Evolutionary conservation across 2,329 filamentous ascomycete genomes (phyloP), one percentile per base, ranked within the genome.

Genomic region (Sarocladium kiliense): DNA sequence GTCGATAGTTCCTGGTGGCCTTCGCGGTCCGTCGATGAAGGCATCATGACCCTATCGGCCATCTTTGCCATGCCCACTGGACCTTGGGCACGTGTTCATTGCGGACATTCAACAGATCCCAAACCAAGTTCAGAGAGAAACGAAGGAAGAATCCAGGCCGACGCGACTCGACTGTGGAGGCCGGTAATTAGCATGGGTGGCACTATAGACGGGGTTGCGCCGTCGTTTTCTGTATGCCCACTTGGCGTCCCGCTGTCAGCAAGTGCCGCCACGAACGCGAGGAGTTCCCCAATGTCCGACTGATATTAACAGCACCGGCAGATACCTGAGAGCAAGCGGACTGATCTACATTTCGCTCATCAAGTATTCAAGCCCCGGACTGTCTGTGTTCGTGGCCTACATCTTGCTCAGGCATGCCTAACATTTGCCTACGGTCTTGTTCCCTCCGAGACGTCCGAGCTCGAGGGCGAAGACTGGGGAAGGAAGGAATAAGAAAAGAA

Each of bases 231-330:
- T 30, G 3, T 7, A n/a, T 30, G 26, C 44, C 44, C 44, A 49
- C 44, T 49, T 49, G 44, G 44, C 44, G 44, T 49, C 11, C 44
- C 44, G 44, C 44, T 49, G 44, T 49, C 44, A 49, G 23, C 44
- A 49, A 49, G 44, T 49, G 26, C 44, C 44, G 44, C 26, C 3
- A 18, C 44, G 44, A 49, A 49, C 44, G 44, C 44, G 44, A 49
- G 44, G 44, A 32, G 44, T 12, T 44, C 9, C 41, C 41, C 14
- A 16, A 32, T 39, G 16, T 10, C 9, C n/a, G n/a, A 39, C 5
- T 39, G 16, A 39, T 14, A 39, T 39, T n/a, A 39, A 39, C 11
- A 39, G 36, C 36, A 39, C 36, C 16, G 12, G 36, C 36, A 14
- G n/a, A 18, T 9, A 16, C 11, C 7, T 14, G n/a, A 6, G 36